A percentile compares a stretch with the other conserved stretches of the same genome.
phyloP scores from a whole-genome alignment of 805 yeast species.

The Maudiozyma pseudohumilis region DNA sequence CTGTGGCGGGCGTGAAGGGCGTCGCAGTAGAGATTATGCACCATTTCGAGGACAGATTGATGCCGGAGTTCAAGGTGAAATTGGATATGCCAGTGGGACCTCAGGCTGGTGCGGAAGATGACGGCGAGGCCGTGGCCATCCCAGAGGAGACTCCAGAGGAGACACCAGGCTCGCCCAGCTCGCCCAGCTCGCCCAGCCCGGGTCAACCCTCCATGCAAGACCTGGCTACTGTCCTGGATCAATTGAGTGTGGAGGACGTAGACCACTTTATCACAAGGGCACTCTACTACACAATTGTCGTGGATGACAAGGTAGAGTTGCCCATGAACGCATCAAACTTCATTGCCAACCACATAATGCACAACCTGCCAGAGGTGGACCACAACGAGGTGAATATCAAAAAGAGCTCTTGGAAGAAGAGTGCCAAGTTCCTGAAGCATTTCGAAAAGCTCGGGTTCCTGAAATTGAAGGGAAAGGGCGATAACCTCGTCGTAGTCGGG shows the following conservation, averaged over 20 bases:
- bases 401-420: slow-evolving; percentile 82
- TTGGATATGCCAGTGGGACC: slow-evolving; percentile 33
- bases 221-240: slow-evolving; percentile 31
- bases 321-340: slow-evolving; percentile 71
- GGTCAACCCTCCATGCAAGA: slow-evolving; percentile 18
- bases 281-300: slow-evolving; percentile 56
- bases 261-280: slow-evolving; percentile 70
- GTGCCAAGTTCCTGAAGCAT: slow-evolving; percentile 72
- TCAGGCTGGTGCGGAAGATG: slow-evolving; percentile 6
- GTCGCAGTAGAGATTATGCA: slow-evolving; percentile 72
- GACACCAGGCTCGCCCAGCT: background rate
- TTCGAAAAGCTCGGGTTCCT: slow-evolving; percentile 71
- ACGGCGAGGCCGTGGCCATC: background rate
- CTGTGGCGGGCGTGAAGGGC: slow-evolving; percentile 59
- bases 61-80: slow-evolving; percentile 38
- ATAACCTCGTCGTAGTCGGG: slow-evolving; percentile 52
- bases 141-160: slow-evolving; percentile 6
- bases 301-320: slow-evolving; percentile 38
- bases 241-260: slow-evolving; percentile 49
- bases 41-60: slow-evolving; percentile 55
- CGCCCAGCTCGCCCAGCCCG: too few species aligned
- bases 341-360: slow-evolving; percentile 58
- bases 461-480: slow-evolving; percentile 74
- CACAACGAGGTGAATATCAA: slow-evolving; percentile 48
- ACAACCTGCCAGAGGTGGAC: slow-evolving; percentile 65